Base-by-base conservation (phyloP, 257 asterid genomes). In the Euphrasia confusa region DNA sequence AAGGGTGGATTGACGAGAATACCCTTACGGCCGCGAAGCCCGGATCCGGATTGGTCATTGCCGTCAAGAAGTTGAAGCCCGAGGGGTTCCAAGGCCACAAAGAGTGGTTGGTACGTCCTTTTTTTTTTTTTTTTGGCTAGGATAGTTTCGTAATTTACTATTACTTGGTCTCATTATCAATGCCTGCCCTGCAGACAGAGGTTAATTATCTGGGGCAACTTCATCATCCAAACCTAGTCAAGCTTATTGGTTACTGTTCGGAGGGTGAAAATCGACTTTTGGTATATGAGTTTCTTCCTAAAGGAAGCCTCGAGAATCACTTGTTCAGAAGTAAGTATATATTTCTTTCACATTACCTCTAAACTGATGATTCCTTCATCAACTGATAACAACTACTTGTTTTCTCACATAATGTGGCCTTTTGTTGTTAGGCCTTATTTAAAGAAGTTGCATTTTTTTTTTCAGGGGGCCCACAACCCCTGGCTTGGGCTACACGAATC, bases 1-100 rank as follows among this genome's bases (percentile, higher is more conserved):
- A 72, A 57, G 77, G 77, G n/a, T 72, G 77, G 72, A 61, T 72
- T 32, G 60, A 72, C 5, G 69, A 66, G 60, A 59, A 30, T 32
- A 65, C 65, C 3, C 64, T 72, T 48, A 65, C 71, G 47, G 72
- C 76, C 17, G 54, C 72, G 10, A 66, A 44, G 65, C 76, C 76
- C 4, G 76, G 76, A 30, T 53, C 59, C 5, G 76, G 76, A 60
- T 44, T 33, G 26, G 63, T 50, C 3, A 54, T 72, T 33, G 76
- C 72, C 17, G 67, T 72, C 28, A 60, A 66, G 40, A 60, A 60
- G 58, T 62, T 26, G 24, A 42, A 21, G 13, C 64, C 68, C 3
- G 18, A 40, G 14, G 14, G 71, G 11, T 26, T 26, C 10, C 56
- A 54, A 44, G 77, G 55, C 28, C 55, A 14, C 17, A 33, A 37